phyloP scores from a whole-genome alignment of 1,284 basidiomycete genomes.

The Austroboletus rostrupii region DNA sequence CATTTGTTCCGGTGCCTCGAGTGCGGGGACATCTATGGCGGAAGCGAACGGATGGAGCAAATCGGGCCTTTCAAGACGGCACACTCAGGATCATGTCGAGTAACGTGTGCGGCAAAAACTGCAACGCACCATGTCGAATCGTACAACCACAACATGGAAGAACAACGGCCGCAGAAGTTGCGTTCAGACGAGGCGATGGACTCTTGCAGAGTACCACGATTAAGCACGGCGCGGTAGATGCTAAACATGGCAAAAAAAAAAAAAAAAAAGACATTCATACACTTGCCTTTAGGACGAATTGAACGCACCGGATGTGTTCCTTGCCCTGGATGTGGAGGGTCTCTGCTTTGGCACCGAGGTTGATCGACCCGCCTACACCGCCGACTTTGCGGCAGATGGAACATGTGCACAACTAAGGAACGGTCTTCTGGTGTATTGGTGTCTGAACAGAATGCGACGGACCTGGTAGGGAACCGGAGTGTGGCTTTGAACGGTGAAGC shows the following conservation, averaged over 20 bases:
- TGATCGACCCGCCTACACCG: conserved; percentile 55
- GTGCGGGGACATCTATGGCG: conserved; percentile 51
- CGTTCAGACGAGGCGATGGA: conserved; percentile 48
- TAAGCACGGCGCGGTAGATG: conserved; percentile 51
- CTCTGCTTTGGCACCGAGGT: conserved; percentile 47
- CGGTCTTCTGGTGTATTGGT: not conserved
- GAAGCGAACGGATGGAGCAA: conserved; percentile 60
- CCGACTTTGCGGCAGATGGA: conserved; percentile 65
- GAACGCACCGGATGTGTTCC: conserved; percentile 45
- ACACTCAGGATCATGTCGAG: too few species aligned
- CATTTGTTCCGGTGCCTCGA: conserved; percentile 45
- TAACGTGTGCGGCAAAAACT: too few species aligned
- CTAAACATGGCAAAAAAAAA: conserved; percentile 25
- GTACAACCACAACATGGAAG: conserved; percentile 59
- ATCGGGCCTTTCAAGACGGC: conserved; percentile 46
- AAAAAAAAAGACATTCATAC: not conserved
- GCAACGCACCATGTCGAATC: conserved; percentile 43
- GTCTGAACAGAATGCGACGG: conserved; percentile 4
- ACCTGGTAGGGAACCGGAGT: conserved; percentile 60
- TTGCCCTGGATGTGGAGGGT: conserved; percentile 47
- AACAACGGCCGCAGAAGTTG: conserved; percentile 56
- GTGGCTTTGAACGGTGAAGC: conserved; percentile 50
- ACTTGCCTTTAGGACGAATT: too few species aligned
- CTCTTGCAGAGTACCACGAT: conserved; percentile 48
- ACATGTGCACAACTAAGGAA: conserved; percentile 48